These are phyloP conservation scores for Claviceps digitariae DNA, from an alignment of 2,329 filamentous ascomycete genomes.

Conservation along the genomic window DNA sequence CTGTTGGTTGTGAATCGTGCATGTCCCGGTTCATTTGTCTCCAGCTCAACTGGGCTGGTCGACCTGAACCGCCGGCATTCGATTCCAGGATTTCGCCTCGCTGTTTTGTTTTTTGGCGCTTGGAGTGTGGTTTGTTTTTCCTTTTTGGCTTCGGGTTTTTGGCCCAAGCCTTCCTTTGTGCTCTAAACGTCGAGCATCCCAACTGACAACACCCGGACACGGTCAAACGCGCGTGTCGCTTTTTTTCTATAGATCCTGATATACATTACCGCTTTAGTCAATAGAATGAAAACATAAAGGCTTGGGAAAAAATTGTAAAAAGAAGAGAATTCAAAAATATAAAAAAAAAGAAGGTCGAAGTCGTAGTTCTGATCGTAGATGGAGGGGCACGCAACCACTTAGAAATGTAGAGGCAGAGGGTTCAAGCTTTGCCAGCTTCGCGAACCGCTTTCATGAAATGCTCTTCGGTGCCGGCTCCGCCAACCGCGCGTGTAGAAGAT, in stretches of 20 bases:
- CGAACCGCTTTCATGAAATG: constrained; percentile 23
- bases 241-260: constrained; percentile 11
- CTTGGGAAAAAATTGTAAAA: not conserved
- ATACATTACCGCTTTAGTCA: constrained; percentile 12
- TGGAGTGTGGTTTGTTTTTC: not conserved
- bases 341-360: not conserved
- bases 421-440: constrained; percentile 21
- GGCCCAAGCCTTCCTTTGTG: not conserved
- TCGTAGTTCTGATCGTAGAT: not conserved
- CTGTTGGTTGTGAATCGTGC: too few species aligned
- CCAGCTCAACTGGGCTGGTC: not conserved
- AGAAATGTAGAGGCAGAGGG: not conserved
- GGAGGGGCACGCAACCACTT: not conserved
- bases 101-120: not conserved
- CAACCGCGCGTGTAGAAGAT: constrained; percentile 21
- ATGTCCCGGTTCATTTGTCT: not conserved
- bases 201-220: constrained; percentile 8
- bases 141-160: not conserved
- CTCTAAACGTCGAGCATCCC: not conserved
- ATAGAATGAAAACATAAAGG: constrained; percentile 5
- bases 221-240: constrained; percentile 1
- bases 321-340: not conserved
- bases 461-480: constrained; percentile 34
- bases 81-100: not conserved
- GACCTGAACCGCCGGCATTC: not conserved